Conservation (phyloP, 371 early-diverging fungal genomes). For the Syncephalis plumigaleata region DNA sequence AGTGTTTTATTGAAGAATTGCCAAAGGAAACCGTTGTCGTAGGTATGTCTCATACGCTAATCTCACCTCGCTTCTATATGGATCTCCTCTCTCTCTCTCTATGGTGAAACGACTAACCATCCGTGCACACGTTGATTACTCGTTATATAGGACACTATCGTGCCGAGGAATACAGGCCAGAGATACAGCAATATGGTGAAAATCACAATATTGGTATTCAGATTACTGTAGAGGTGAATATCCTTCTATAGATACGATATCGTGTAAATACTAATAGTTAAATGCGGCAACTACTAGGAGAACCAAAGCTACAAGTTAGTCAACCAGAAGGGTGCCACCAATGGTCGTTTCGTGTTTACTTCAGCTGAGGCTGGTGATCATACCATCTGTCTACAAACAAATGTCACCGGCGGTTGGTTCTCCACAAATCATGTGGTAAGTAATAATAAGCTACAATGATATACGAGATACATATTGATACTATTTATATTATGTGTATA, state of each 20-base stretch:
- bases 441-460: background rate
- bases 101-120: background rate
- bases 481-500: too few species aligned
- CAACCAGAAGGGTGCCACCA: slow-evolving; percentile 46
- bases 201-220: slow-evolving; percentile 48
- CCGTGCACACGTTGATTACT: background rate
- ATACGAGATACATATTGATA: background rate
- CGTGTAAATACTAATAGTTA: too few species aligned
- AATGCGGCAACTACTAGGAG: background rate
- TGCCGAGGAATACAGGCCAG: slow-evolving; percentile 58
- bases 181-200: slow-evolving; percentile 40
- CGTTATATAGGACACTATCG: slow-evolving; percentile 51
- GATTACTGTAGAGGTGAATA: slow-evolving; percentile 53
- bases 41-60: slow-evolving; percentile 21
- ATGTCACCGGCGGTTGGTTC: slow-evolving; percentile 40
- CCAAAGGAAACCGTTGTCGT: slow-evolving; percentile 77
- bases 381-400: slow-evolving; percentile 60
- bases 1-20: slow-evolving; percentile 90
- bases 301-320: slow-evolving; percentile 25
- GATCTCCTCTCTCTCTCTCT: background rate
- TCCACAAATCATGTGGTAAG: slow-evolving; percentile 27
- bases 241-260: too few species aligned
- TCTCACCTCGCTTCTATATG: background rate
- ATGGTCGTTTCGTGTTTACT: slow-evolving; percentile 78
- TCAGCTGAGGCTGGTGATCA: slow-evolving; percentile 78